phyloP scores from a whole-genome alignment of 257 asterid species.

The Echites panduratus region DNA sequence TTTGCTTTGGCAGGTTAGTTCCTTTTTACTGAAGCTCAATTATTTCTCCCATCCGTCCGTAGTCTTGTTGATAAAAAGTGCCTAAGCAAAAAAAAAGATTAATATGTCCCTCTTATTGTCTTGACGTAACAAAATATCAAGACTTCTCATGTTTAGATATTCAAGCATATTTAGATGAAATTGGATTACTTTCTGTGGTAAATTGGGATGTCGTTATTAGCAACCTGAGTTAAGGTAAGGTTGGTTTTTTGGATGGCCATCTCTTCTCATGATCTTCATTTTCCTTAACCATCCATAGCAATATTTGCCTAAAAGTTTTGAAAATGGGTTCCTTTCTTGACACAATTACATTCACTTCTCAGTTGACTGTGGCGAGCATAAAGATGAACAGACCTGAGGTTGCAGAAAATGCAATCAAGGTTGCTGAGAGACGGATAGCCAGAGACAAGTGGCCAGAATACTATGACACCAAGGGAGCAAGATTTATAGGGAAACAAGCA shows the following conservation, averaged over 20 bases:
- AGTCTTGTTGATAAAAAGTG: background rate
- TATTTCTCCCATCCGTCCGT: background rate
- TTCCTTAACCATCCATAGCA: background rate
- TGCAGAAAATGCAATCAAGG: conserved; percentile 61
- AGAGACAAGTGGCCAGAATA: conserved; percentile 78
- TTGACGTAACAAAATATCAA: too few species aligned
- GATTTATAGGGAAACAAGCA: conserved; percentile 74
- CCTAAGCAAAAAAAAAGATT: too few species aligned
- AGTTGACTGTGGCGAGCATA: conserved; percentile 77
- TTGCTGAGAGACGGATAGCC: conserved; percentile 52
- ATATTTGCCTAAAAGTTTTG: background rate
- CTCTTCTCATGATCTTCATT: background rate
- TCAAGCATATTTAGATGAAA: too few species aligned
- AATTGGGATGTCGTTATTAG: too few species aligned
- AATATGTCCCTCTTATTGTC: background rate
- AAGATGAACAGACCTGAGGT: conserved; percentile 70
- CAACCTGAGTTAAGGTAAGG: too few species aligned
- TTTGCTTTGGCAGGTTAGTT: conserved; percentile 71
- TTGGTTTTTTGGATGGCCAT: background rate
- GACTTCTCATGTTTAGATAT: background rate
- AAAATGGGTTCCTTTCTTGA: background rate
- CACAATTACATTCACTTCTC: conserved; percentile 9
- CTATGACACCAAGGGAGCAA: conserved; percentile 69
- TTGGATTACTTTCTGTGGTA: too few species aligned
- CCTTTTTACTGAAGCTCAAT: background rate